Conservation (phyloP, 2,329 filamentous ascomycete species). For the Bimuria novae-zelandiae region DNA sequence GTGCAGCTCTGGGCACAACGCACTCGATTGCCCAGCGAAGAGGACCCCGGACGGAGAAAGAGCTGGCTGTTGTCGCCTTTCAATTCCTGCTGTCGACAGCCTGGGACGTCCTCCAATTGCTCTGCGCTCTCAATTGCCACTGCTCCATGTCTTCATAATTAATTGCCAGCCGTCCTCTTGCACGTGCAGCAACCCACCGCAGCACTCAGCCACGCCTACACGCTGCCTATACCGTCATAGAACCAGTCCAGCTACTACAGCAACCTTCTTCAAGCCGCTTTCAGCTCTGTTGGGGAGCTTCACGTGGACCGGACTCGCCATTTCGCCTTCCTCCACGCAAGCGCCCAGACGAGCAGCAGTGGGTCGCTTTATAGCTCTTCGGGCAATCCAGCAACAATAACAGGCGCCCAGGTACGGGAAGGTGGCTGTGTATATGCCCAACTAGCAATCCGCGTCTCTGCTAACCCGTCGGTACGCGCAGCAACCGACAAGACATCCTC, state of each 20-base stretch:
- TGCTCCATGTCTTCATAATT: not conserved
- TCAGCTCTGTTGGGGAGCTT: constrained; percentile 7
- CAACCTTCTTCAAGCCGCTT: not conserved
- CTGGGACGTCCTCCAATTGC: not conserved
- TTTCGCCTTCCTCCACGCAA: constrained; percentile 5
- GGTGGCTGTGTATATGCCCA: not conserved
- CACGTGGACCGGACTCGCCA: not conserved
- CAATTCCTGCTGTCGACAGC: not conserved
- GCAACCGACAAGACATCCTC: not conserved
- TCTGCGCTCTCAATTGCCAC: not conserved
- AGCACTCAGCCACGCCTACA: constrained; percentile 7
- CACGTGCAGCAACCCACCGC: not conserved
- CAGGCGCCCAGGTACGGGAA: constrained; percentile 5
- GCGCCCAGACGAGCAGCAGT: constrained; percentile 5
- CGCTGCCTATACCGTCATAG: constrained; percentile 1
- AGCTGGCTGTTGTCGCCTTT: not conserved
- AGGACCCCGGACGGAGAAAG: not conserved
- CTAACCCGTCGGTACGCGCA: not conserved
- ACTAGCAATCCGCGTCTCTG: constrained; percentile 1
- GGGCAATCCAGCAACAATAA: not conserved
- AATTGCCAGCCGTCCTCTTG: not conserved
- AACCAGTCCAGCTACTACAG: not conserved
- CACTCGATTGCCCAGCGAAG: not conserved
- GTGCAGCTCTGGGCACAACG: constrained; percentile 1
- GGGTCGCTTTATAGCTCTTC: not conserved